Percentiles rank a stretch among this genome's conserved stretches.
phyloP scores from a whole-genome alignment of 805 yeast genomes.

The Limtongia smithiae region DNA sequence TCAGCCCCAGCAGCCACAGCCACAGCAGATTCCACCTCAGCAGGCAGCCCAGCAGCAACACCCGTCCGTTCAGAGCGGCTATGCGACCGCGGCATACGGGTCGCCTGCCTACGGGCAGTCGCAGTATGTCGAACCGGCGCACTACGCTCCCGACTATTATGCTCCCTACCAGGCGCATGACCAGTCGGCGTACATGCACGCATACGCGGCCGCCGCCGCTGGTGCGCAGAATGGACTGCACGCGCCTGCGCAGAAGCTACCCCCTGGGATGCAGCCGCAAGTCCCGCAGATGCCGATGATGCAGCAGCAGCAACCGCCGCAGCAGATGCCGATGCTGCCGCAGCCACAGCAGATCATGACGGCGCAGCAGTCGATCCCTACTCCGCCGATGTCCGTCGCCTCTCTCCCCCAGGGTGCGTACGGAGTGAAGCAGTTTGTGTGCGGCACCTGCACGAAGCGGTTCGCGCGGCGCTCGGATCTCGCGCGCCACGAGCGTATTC shows the following conservation, averaged over 20 bases:
- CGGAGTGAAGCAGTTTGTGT: slow-evolving; percentile 33
- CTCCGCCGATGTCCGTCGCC: slow-evolving; percentile 6
- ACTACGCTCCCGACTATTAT: slow-evolving; percentile 3
- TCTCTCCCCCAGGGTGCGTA: slow-evolving; percentile 7
- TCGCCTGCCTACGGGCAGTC: background rate
- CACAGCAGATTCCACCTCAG: background rate
- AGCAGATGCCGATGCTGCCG: background rate
- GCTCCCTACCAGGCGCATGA: slow-evolving; percentile 1
- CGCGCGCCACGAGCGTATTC: slow-evolving; percentile 74
- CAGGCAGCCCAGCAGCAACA: background rate
- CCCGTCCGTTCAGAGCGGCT: slow-evolving; percentile 2
- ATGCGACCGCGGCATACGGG: slow-evolving; percentile 8
- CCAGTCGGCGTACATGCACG: slow-evolving; percentile 5
- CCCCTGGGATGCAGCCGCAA: slow-evolving; percentile 2
- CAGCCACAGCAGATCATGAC: slow-evolving; percentile 6
- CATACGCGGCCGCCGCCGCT: slow-evolving; percentile 22
- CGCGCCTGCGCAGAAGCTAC: slow-evolving; percentile 1
- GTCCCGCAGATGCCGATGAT: background rate
- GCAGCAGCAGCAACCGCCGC: background rate
- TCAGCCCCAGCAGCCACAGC: background rate
- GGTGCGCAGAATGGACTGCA: slow-evolving; percentile 13
- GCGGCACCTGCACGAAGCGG: slow-evolving; percentile 53
- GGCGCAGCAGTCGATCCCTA: slow-evolving; percentile 4
- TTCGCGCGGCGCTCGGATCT: slow-evolving; percentile 78
- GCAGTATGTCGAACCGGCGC: slow-evolving; percentile 7